Percentiles rank a stretch among this genome's conserved stretches.
Evolutionary conservation across 768 basidiomycete genomes (phyloP).

Genomic region (Pisolithus marmoratus): DNA sequence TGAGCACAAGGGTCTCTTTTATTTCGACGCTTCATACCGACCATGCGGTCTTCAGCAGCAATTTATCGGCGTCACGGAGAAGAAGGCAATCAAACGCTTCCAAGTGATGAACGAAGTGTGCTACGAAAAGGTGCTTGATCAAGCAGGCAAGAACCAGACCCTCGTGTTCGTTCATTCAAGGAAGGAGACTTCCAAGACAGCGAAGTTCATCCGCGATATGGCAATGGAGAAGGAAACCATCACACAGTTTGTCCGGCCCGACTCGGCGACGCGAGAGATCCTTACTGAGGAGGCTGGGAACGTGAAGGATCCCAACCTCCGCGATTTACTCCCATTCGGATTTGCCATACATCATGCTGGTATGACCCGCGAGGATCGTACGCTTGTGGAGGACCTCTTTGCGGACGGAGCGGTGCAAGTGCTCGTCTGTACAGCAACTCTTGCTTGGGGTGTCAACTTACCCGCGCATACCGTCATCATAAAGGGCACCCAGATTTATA

Average conservation of each 20-base stretch:
- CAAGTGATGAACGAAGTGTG: constrained; percentile 99
- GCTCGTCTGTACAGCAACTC: constrained; percentile 92
- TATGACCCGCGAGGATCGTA: constrained; percentile 88
- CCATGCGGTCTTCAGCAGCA: constrained; percentile 95
- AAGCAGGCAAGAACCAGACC: constrained; percentile 84
- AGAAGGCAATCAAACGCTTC: constrained; percentile 98
- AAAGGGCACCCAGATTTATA: constrained; percentile 99
- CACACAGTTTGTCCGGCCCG: constrained; percentile 91
- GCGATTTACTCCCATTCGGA: constrained; percentile 91
- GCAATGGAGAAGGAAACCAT: constrained; percentile 97
- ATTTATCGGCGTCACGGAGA: constrained; percentile 97
- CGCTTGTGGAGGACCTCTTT: constrained; percentile 91
- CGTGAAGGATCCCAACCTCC: constrained; percentile 76
- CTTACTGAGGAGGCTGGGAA: constrained; percentile 77
- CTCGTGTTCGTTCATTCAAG: constrained; percentile 97
- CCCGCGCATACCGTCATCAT: constrained; percentile 98
- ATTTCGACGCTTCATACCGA: constrained; percentile 91
- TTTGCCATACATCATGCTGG: constrained; percentile 98
- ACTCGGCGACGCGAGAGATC: constrained; percentile 88
- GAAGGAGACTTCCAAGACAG: constrained; percentile 98
- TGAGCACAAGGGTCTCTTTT: constrained; percentile 87
- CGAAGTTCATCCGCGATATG: constrained; percentile 88
- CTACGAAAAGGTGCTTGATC: constrained; percentile 97
- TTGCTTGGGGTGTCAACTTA: constrained; percentile 99
- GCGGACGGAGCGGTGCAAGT: constrained; percentile 90